Percentiles rank a stretch among this genome's conserved stretches.
These are phyloP conservation scores for Sergeia podlipaevii DNA, from an alignment of 208 protist species.

Conservation along the genomic window DNA sequence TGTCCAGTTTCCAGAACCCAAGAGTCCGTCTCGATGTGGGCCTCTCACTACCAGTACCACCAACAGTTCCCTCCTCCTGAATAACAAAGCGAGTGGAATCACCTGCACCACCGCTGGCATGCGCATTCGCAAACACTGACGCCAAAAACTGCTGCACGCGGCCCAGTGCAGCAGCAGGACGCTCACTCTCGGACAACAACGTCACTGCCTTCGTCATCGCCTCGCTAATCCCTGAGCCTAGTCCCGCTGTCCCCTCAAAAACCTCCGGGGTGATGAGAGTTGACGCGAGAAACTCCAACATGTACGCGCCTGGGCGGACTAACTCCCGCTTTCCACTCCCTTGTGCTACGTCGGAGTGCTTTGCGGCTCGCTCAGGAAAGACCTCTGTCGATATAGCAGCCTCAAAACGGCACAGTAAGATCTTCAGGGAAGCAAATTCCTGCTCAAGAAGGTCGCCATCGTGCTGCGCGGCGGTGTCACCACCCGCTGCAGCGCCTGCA, in stretches of 20 bases:
- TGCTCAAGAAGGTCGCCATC: constrained; percentile 39
- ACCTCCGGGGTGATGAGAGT: constrained; percentile 73
- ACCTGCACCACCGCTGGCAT: constrained; percentile 4
- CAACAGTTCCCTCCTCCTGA: constrained; percentile 19
- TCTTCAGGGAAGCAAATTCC: constrained; percentile 74
- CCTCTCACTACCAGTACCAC: background rate
- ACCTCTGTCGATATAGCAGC: constrained; percentile 33
- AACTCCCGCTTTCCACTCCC: constrained; percentile 26
- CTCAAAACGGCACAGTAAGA: constrained; percentile 60
- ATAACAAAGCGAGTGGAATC: constrained; percentile 67
- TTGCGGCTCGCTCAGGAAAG: constrained; percentile 8
- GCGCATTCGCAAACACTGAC: constrained; percentile 43
- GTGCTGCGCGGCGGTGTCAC: background rate
- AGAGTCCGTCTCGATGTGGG: constrained; percentile 27
- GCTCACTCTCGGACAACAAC: constrained; percentile 57
- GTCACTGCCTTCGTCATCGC: constrained; percentile 62
- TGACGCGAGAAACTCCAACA: constrained; percentile 61
- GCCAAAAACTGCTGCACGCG: constrained; percentile 75
- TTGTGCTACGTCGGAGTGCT: background rate
- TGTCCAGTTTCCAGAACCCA: constrained; percentile 94
- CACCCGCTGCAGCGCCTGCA: background rate
- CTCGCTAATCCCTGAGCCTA: constrained; percentile 47
- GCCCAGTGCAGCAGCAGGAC: constrained; percentile 43
- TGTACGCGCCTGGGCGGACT: constrained; percentile 53
- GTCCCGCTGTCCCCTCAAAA: constrained; percentile 27